Conservation (phyloP, 176 grass and related monocot genomes). For the Oryza brachyantha region DNA sequence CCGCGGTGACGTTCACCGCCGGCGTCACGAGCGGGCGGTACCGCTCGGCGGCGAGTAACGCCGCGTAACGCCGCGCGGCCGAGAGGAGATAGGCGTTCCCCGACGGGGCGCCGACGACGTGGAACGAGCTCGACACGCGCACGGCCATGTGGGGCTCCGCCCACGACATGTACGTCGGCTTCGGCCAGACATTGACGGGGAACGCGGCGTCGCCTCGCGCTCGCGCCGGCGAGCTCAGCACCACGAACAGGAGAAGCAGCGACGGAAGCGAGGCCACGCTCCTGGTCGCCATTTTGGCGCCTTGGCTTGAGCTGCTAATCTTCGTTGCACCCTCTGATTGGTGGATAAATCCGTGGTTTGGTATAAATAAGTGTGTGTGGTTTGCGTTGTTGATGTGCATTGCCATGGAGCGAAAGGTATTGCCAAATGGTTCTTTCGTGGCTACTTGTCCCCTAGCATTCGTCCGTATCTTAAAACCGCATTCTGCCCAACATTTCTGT, state of each 20-base stretch:
- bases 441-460: not conserved
- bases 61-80: slow-evolving; percentile 65
- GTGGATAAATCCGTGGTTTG: not conserved
- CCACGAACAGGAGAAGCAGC: not conserved
- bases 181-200: slow-evolving; percentile 84
- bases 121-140: slow-evolving; percentile 66
- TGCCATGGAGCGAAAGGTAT: not conserved
- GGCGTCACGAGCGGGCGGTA: slow-evolving; percentile 58
- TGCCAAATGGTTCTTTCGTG: slow-evolving; percentile 28
- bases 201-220: slow-evolving; percentile 4
- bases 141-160: slow-evolving; percentile 35
- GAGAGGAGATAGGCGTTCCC: slow-evolving; percentile 44
- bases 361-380: not conserved
- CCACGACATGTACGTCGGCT: slow-evolving; percentile 80
- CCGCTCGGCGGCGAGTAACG: slow-evolving; percentile 53
- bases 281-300: slow-evolving; percentile 13
- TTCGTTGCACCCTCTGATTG: not conserved
- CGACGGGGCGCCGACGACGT: slow-evolving; percentile 37
- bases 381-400: not conserved
- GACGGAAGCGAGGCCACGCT: not conserved
- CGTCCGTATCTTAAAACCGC: not conserved
- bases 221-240: slow-evolving; percentile 17
- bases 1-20: slow-evolving; percentile 35
- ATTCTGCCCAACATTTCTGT: not conserved
- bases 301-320: slow-evolving; percentile 6